Percentiles rank a stretch among this genome's conserved stretches.
phyloP scores from a whole-genome alignment of 208 protist genomes.

The Acanthamoeba royreba region DNA sequence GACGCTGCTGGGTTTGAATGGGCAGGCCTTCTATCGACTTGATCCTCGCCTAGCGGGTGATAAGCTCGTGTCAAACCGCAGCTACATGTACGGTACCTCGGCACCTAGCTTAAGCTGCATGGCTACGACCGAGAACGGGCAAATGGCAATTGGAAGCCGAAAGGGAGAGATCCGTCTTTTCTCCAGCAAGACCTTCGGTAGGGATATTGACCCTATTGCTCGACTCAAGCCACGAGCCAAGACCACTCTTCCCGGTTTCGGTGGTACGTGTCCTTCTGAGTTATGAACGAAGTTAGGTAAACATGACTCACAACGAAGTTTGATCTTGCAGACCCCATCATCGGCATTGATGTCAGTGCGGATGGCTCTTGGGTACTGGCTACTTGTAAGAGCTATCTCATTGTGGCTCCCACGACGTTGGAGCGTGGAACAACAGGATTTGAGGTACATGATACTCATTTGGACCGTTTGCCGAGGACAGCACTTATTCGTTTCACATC shows the following conservation, averaged over 20 bases:
- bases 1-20: conserved; percentile 68
- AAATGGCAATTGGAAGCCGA: conserved; percentile 69
- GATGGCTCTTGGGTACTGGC: conserved; percentile 79
- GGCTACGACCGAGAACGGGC: conserved; percentile 58
- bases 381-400: conserved; percentile 74
- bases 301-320: background rate
- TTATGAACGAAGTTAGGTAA: background rate
- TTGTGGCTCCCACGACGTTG: conserved; percentile 62
- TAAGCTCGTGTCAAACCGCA: conserved; percentile 56
- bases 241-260: conserved; percentile 76
- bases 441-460: background rate
- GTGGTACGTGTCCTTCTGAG: conserved; percentile 50
- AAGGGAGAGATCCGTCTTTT: conserved; percentile 81
- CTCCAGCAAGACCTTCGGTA: conserved; percentile 36
- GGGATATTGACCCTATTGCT: background rate
- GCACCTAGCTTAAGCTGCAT: conserved; percentile 21
- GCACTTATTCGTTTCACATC: background rate
- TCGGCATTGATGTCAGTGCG: conserved; percentile 73
- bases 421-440: conserved; percentile 68
- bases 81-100: background rate
- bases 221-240: conserved; percentile 59
- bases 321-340: conserved; percentile 63
- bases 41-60: conserved; percentile 65
- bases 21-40: conserved; percentile 58
- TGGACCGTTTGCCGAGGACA: background rate